Base-by-base conservation (phyloP, 306 rosid species). In the Medicago ruthenica region DNA sequence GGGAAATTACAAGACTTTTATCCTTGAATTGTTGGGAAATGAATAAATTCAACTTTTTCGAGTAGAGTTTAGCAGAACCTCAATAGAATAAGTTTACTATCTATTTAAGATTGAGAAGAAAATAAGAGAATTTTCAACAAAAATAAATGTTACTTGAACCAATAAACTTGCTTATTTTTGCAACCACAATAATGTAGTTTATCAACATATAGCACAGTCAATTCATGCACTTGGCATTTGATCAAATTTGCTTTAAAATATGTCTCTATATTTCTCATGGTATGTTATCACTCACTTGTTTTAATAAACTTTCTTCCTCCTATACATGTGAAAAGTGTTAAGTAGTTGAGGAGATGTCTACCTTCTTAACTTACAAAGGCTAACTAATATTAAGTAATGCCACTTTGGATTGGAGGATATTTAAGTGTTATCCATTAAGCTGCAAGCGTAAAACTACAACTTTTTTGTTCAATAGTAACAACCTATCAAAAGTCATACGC, bases 1-100 rank as follows among this genome's bases (percentile, higher is more conserved):
- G 78, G 86, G 89, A 76, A 81, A 81, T 53, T 85, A 81, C 71
- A 81, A 73, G 76, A 55, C 53, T 18, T 81, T 88, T 51, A 79
- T 88, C 72, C 86, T 85, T 47, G 76, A 67, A 1, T 16, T 85
- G 50, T 9, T 81, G 53, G 81, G 88, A 24, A 64, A 45, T 7
- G 63, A 68, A 39, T 74, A 20, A 71, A 53, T 72, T 77, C 66
- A 70, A 63, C 24, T 5, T 34, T 34, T 34, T 34, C 18, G 16
- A 21, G 41, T 67, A 18, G 27, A 44, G 62, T 40, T 15, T 31
- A n/a, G 12, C 48, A 51, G 66, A 18, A 51, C 42, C 60, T 11
- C 9, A 44, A 9, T 6, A 34, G 37, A 34, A 34, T 34, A 34
- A 34, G 37, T 71, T 71, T 39, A 64, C 40, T 27, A 40, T 51